Base-by-base conservation (phyloP, 805 yeast genomes). In the Teunomyces kruisii region DNA sequence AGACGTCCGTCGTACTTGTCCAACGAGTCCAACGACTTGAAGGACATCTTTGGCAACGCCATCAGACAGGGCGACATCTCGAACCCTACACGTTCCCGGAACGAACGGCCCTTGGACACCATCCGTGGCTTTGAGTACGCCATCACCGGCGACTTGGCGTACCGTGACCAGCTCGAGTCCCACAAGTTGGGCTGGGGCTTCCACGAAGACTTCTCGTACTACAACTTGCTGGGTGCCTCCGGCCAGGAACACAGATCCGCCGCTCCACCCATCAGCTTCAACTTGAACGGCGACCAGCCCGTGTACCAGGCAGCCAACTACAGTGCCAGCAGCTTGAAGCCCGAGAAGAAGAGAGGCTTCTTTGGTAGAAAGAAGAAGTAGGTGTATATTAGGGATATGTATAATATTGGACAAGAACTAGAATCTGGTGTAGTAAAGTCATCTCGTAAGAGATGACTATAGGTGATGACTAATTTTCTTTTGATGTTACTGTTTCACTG, bases 71-170 rank as follows among this genome's bases (percentile, higher is more conserved):
- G 95, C 6, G 99, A 94, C 63, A 75, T 86, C 54, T 88, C 96
- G 31, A 94, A 94, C 62, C 99, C 99, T 24, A 84, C 97, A 6
- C 79, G 99, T 58, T 70, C 86, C 15, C 80, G 99, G 66, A 92
- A 91, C 64, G 99, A 94, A 68, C 81, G 99, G 58, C 99, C 99
- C 3, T 72, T 94, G 57, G 99, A 95, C 65, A 94, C 99, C 2
- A 91, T 94, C 58, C 78, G 98, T 56, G 77, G 88, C 4, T 94
- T 94, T 67, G 98, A 94, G 72, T 94, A 85, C 61, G 84, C 97
- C 31, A 90, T 94, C 52, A 88, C 96, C 6, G 96, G 96, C 42
- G 99, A 94, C 65, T 69, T 76, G 46, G 66, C 79, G 9, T 85
- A 87, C 72, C 81, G 84, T 43, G 94, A 88, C 46, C 89, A 87